phyloP scores from a whole-genome alignment of 768 basidiomycete genomes.

The Leccinum olivaceopallidum region DNA sequence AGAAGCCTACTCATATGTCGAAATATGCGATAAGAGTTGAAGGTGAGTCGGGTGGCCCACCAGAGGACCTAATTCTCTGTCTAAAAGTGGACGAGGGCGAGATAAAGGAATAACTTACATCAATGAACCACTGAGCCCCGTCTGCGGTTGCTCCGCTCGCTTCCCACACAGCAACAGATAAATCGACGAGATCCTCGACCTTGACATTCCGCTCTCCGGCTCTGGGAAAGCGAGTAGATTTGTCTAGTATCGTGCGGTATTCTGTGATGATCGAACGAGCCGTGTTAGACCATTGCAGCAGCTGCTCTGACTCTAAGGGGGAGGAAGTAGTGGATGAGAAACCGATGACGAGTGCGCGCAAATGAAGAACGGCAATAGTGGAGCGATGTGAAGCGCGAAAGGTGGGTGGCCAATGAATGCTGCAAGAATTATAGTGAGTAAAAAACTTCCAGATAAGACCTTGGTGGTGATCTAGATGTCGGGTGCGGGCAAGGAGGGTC shows the following conservation, averaged over 20 bases:
- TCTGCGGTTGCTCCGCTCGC: slow-evolving; percentile 61
- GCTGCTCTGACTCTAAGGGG: slow-evolving; percentile 28
- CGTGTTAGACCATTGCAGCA: slow-evolving; percentile 60
- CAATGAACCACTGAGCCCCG: slow-evolving; percentile 76
- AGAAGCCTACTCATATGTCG: slow-evolving; percentile 82
- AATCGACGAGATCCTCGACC: slow-evolving; percentile 83
- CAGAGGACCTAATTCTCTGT: slow-evolving; percentile 66
- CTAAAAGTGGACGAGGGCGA: neutral
- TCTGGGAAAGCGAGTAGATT: slow-evolving; percentile 73
- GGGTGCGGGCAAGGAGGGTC: slow-evolving; percentile 55
- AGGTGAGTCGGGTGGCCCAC: slow-evolving; percentile 93
- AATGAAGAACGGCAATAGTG: slow-evolving; percentile 64
- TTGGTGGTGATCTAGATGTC: slow-evolving; percentile 35
- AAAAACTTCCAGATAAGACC: slow-evolving; percentile 64
- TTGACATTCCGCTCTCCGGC: slow-evolving; percentile 77
- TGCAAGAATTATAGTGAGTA: slow-evolving; percentile 58
- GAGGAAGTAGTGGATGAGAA: slow-evolving; percentile 27
- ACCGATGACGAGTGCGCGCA: slow-evolving; percentile 69
- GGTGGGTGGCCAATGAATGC: slow-evolving; percentile 70
- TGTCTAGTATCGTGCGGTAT: slow-evolving; percentile 66
- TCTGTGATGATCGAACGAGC: slow-evolving; percentile 69
- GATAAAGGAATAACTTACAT: slow-evolving; percentile 49
- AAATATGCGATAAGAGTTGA: slow-evolving; percentile 85
- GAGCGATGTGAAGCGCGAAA: slow-evolving; percentile 81
- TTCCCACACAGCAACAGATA: slow-evolving; percentile 83